Conservation (phyloP, 148 eudicot species). For the Cornus controversa region DNA sequence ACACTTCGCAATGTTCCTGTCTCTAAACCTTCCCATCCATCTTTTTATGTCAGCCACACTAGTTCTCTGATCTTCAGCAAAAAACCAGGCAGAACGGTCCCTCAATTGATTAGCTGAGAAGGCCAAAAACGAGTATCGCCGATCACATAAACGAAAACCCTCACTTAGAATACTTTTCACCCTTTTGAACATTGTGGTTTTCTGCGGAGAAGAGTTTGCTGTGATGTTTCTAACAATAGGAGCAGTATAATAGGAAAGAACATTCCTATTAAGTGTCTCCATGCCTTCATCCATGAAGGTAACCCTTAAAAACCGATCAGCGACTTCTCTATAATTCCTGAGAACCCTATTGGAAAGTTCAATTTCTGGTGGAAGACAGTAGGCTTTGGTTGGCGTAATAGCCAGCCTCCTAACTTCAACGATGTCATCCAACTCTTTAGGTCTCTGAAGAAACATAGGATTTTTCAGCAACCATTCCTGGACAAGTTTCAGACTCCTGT, state of each 20-base stretch:
- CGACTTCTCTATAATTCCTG: conserved; percentile 50
- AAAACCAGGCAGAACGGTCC: conserved; percentile 97
- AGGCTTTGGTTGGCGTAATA: conserved; percentile 86
- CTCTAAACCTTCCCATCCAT: conserved; percentile 80
- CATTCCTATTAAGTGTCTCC: conserved; percentile 56
- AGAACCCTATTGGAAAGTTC: conserved; percentile 85
- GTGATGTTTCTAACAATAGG: conserved; percentile 61
- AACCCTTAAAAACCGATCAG: conserved; percentile 82
- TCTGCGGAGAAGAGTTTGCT: conserved; percentile 36
- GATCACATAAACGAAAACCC: conserved; percentile 71
- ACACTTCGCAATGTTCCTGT: conserved; percentile 71
- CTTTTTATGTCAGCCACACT: conserved; percentile 29
- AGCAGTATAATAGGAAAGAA: conserved; percentile 53
- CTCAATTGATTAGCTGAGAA: conserved; percentile 84
- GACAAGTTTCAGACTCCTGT: conserved; percentile 40
- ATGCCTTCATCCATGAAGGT: conserved; percentile 92
- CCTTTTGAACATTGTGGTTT: conserved; percentile 56
- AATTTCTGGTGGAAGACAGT: conserved; percentile 77
- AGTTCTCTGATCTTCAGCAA: conserved; percentile 55
- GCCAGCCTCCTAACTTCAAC: conserved; percentile 74
- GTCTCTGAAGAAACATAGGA: conserved; percentile 52
- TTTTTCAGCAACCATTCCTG: conserved; percentile 64
- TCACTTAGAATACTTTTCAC: conserved; percentile 44
- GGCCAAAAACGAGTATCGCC: conserved; percentile 69
- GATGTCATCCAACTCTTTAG: conserved; percentile 39